These are phyloP conservation scores for Eucalyptus sp. DNA, from an alignment of 345 rosid species.

Conservation along the genomic window DNA sequence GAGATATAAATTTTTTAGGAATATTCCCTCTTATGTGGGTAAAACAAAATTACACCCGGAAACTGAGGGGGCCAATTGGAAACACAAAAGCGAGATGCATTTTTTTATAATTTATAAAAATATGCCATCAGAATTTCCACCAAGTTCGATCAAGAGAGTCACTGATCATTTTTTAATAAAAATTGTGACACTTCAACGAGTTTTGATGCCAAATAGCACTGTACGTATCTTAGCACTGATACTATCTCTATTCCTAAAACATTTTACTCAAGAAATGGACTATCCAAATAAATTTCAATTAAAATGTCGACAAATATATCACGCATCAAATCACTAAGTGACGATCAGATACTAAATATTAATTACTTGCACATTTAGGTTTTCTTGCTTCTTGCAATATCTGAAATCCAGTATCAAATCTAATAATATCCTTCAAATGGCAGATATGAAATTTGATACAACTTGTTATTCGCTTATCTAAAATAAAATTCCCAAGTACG, in stretches of 20 bases:
- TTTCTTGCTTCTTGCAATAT: background rate
- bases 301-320: background rate
- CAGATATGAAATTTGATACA: too few species aligned
- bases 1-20: too few species aligned
- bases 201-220: fast-evolving
- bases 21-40: too few species aligned
- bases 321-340: background rate
- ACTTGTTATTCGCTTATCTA: background rate
- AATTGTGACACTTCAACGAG: fast-evolving
- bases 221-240: fast-evolving
- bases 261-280: background rate
- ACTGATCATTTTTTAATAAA: background rate
- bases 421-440: too few species aligned
- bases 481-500: background rate
- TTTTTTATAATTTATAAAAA: background rate
- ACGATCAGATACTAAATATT: background rate
- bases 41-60: fast-evolving
- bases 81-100: background rate
- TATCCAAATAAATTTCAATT: background rate
- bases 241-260: background rate
- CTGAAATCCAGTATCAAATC: too few species aligned
- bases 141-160: background rate
- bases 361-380: background rate
- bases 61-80: fast-evolving
- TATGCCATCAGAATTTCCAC: background rate